Conservation (phyloP, 345 rosid genomes). For the Lepidium didymum region DNA sequence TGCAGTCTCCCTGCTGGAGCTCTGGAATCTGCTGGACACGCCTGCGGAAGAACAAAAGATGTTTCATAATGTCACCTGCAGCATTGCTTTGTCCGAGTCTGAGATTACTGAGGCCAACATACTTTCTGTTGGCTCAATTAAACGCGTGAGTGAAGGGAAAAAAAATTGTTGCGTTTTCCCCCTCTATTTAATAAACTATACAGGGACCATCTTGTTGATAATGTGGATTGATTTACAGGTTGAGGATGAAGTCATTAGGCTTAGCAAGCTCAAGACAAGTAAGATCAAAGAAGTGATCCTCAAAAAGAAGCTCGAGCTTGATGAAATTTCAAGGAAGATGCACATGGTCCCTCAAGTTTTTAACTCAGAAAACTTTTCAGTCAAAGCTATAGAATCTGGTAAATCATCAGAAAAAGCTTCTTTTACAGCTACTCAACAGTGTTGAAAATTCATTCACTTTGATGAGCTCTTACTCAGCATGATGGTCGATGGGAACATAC, state of each 20-base stretch:
- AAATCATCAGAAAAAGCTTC: neutral
- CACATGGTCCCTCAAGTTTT: conserved; percentile 49
- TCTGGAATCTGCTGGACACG: conserved; percentile 67
- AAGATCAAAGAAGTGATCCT: conserved; percentile 65
- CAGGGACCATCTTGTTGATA: neutral
- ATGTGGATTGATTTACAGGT: conserved; percentile 32
- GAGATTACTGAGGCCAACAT: conserved; percentile 47
- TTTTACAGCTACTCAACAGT: neutral
- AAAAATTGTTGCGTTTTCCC: neutral
- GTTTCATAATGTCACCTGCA: conserved; percentile 47
- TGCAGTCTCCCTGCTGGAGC: conserved; percentile 52
- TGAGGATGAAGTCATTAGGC: conserved; percentile 57
- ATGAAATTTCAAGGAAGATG: conserved; percentile 57
- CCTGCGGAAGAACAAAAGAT: conserved; percentile 51
- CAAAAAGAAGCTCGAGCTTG: conserved; percentile 59
- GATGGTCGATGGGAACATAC: neutral
- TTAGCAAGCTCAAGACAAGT: conserved; percentile 49
- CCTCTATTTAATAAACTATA: no score
- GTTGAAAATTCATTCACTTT: neutral
- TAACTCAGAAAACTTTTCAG: conserved; percentile 29
- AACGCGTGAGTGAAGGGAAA: conserved; percentile 35
- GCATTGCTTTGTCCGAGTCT: conserved; percentile 44
- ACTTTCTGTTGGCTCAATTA: conserved; percentile 48
- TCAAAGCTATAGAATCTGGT: conserved; percentile 54
- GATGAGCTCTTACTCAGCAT: neutral